These are phyloP conservation scores for Wickerhamomyces canadensis DNA, from an alignment of 805 yeast species.

Conservation along the genomic window DNA sequence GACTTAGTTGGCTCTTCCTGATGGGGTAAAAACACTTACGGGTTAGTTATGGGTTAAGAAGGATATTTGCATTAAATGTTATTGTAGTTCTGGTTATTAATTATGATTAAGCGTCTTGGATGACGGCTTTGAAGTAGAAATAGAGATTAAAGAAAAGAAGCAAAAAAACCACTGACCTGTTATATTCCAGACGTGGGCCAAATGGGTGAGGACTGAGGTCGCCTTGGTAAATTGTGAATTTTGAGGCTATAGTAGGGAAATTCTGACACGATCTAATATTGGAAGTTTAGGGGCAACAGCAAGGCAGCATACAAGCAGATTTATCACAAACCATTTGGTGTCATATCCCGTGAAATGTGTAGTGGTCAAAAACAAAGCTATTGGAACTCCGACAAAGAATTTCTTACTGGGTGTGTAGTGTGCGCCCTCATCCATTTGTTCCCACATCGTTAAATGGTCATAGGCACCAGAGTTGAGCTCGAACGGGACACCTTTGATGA, in stretches of 20 bases:
- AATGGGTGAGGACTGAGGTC: no score
- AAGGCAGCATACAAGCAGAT: conserved; percentile 67
- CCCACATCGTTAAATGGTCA: conserved; percentile 98
- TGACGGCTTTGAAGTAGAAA: no score
- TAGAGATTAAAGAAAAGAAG: no score
- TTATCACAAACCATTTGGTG: conserved; percentile 68
- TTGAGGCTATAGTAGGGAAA: conserved; percentile 25
- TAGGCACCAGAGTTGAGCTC: conserved; percentile 96
- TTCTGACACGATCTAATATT: conserved; percentile 70
- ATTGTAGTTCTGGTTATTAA: no score
- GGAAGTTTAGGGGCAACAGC: conserved; percentile 93
- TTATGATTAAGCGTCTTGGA: no score
- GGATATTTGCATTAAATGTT: no score
- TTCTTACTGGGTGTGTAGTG: conserved; percentile 96
- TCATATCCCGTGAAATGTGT: conserved; percentile 93
- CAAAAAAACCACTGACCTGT: no score
- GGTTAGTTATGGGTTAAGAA: no score
- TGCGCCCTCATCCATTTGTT: conserved; percentile 90
- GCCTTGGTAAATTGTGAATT: no score
- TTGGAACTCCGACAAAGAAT: conserved; percentile 89
- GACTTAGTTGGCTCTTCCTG: background rate
- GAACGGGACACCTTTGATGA: conserved; percentile 94
- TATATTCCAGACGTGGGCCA: no score
- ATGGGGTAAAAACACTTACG: no score
- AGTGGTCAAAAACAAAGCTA: conserved; percentile 73